Conservation (phyloP, 1,284 basidiomycete species). For the Trametes pubescens region DNA sequence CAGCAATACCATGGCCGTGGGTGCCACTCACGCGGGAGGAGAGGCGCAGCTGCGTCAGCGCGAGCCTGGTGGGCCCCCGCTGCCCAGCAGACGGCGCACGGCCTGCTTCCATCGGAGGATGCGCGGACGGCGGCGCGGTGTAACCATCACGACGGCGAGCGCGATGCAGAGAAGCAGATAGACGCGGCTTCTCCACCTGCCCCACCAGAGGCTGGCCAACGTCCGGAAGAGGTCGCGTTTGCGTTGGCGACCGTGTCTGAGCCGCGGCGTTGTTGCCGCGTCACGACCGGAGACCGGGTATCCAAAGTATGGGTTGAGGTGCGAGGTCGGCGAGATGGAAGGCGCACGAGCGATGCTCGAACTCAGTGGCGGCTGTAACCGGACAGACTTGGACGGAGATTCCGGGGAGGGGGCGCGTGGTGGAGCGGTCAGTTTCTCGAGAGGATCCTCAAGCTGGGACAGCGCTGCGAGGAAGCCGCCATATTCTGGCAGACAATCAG, state of each 20-base stretch:
- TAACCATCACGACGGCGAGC: conserved; percentile 27
- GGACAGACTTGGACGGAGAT: conserved; percentile 2
- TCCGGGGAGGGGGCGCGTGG: conserved; percentile 7
- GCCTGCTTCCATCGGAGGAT: conserved; percentile 22
- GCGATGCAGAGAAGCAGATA: conserved; percentile 32
- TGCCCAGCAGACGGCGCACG: neutral
- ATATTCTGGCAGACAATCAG: conserved; percentile 55
- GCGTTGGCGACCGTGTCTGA: conserved; percentile 68
- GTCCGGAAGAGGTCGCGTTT: conserved; percentile 77
- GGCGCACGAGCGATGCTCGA: conserved; percentile 22
- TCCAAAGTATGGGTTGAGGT: conserved; percentile 84
- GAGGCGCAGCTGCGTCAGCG: neutral
- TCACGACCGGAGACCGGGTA: conserved; percentile 62
- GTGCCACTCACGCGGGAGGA: conserved; percentile 4
- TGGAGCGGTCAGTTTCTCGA: conserved; percentile 34
- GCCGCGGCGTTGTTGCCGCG: conserved; percentile 45
- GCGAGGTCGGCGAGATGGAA: conserved; percentile 59
- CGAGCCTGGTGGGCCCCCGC: neutral
- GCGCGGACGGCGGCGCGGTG: conserved; percentile 19
- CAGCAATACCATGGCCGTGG: neutral
- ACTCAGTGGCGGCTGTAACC: neutral
- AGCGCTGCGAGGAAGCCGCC: conserved; percentile 62
- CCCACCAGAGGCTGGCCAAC: conserved; percentile 71
- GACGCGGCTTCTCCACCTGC: conserved; percentile 60
- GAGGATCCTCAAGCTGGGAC: conserved; percentile 55